These are phyloP conservation scores for Plectosphaerella plurivora DNA, from an alignment of 2,329 filamentous ascomycete genomes.

Conservation along the genomic window DNA sequence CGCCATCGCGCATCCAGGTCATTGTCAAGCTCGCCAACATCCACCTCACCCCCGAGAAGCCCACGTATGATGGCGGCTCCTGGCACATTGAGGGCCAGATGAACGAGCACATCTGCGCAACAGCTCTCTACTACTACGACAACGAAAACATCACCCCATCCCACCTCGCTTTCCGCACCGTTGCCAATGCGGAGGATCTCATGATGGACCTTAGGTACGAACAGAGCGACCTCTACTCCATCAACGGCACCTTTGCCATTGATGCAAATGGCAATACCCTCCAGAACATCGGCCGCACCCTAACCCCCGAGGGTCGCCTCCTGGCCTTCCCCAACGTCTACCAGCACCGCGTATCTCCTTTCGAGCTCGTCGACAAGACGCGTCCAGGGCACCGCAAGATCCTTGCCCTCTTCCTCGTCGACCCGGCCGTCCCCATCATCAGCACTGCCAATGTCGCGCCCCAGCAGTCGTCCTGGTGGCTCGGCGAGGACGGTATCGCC, in stretches of 20 bases:
- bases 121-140: constrained; percentile 59
- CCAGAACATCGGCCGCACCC: constrained; percentile 43
- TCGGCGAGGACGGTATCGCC: constrained; percentile 7
- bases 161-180: constrained; percentile 44
- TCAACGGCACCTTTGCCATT: constrained; percentile 30
- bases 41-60: constrained; percentile 53
- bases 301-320: constrained; percentile 41
- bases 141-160: constrained; percentile 53
- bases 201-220: constrained; percentile 17
- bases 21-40: constrained; percentile 62
- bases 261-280: constrained; percentile 9
- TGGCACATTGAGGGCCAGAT: constrained; percentile 53
- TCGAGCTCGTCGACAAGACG: constrained; percentile 44
- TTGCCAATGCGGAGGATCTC: constrained; percentile 24
- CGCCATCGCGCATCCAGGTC: constrained; percentile 43
- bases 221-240: constrained; percentile 26
- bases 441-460: constrained; percentile 40
- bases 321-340: constrained; percentile 51
- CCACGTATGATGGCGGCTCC: constrained; percentile 44
- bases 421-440: constrained; percentile 43
- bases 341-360: constrained; percentile 49
- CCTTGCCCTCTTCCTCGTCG: constrained; percentile 56
- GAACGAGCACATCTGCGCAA: constrained; percentile 62
- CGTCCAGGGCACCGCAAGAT: constrained; percentile 55
- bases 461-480: constrained; percentile 35